Evolutionary conservation across 345 rosid genomes (phyloP).

Genomic region (Tarenaya hassleriana): DNA sequence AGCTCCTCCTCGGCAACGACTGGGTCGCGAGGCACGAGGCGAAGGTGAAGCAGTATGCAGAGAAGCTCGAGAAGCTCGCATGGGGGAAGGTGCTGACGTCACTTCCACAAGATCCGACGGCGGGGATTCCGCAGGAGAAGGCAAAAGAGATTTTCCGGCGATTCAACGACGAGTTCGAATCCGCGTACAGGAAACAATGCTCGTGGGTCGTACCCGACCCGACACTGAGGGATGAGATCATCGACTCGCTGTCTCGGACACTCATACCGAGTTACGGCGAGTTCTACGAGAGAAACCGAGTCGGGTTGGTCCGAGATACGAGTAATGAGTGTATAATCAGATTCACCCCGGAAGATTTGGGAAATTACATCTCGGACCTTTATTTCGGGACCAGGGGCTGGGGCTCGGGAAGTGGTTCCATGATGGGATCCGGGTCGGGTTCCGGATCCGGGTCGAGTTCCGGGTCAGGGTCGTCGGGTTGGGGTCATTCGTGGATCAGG

Average conservation of each 20-base stretch:
- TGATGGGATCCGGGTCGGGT: no score
- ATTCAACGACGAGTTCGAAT: slow-evolving; percentile 55
- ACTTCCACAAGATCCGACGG: slow-evolving; percentile 29
- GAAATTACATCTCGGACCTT: slow-evolving; percentile 46
- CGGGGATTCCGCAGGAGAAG: slow-evolving; percentile 24
- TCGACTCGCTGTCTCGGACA: slow-evolving; percentile 39
- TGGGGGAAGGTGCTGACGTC: slow-evolving; percentile 56
- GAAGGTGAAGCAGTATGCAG: slow-evolving; percentile 45
- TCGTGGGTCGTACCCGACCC: slow-evolving; percentile 56
- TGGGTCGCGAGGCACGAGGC: slow-evolving; percentile 58
- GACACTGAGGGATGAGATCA: slow-evolving; percentile 49
- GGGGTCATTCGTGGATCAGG: no score
- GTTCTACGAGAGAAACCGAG: slow-evolving; percentile 34
- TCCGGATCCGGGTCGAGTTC: no score
- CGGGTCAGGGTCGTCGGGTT: no score
- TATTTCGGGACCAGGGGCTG: slow-evolving; percentile 21
- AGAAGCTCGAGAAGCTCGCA: slow-evolving; percentile 56
- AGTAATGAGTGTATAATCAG: slow-evolving; percentile 27
- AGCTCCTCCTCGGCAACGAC: slow-evolving; percentile 46
- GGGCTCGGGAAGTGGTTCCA: not conserved
- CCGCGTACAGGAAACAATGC: slow-evolving; percentile 43
- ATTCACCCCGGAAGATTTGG: slow-evolving; percentile 61
- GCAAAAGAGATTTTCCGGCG: slow-evolving; percentile 37
- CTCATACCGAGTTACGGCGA: slow-evolving; percentile 29
- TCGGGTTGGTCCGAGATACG: slow-evolving; percentile 7